Evolutionary conservation across 2,329 filamentous ascomycete species (phyloP), one percentile per base, ranked within the genome.

Genomic region (Fusarium dlaminii): DNA sequence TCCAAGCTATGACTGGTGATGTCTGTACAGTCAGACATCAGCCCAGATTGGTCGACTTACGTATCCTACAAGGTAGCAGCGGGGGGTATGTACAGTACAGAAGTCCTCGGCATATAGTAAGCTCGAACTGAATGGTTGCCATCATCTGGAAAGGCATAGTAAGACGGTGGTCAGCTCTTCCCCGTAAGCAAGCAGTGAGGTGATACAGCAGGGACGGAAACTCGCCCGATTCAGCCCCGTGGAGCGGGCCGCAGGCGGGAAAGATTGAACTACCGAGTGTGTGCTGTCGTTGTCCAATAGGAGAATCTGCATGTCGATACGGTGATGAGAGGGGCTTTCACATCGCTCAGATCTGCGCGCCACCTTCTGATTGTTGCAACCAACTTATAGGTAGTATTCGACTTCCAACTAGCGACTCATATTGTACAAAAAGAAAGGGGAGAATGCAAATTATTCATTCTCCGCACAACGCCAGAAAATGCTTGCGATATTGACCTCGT

Each of bases 391-490:
- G 45, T 54, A 59, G 60, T 55, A 73, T 71, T 69, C 59, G 67
- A 70, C 57, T 63, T 67, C 55, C 62, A 72, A 64, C 60, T 74
- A 62, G 49, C 63, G 62, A 74, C 57, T 61, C 66, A 61, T 64
- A 70, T 69, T 49, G 66, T 75, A 75, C 75, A 76, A 67, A 61
- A 72, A 62, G 63, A 62, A 63, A 68, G 74, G 72, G 68, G 72
- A 59, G 60, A 55, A 63, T 59, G 49, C n/a, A 60, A 75, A 76
- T 66, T 74, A 75, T 68, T 75, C 62, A 74, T 72, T 75, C 62
- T 71, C 69, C 66, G 36, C 65, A 66, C 65, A 69, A 78, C 72
- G 70, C 75, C 66, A 66, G 68, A 56, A 77, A 78, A 76, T 72
- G 67, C 64, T 76, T 74, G 60, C 63, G 64, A 65, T 36, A 58